These are phyloP conservation scores for Rhodomyrtus tomentosa DNA, from an alignment of 345 rosid species.

Conservation along the genomic window DNA sequence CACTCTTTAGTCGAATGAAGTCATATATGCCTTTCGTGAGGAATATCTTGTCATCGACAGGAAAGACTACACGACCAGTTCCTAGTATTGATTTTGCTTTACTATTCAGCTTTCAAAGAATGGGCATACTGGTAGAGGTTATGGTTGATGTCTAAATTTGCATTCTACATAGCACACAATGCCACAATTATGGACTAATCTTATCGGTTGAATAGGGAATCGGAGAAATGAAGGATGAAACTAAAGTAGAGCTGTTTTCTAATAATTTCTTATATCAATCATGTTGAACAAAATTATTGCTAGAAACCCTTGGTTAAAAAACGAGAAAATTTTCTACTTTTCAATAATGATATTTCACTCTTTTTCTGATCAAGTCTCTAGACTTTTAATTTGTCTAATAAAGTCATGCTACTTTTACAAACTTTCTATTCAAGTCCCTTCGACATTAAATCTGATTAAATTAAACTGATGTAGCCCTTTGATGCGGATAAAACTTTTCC, in stretches of 20 bases:
- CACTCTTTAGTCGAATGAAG: not conserved
- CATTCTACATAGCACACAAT: not conserved
- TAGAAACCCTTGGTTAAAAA: not conserved
- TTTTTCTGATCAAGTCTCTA: not conserved
- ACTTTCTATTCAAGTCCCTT: not conserved
- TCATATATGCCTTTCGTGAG: not conserved
- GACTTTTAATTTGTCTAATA: not conserved
- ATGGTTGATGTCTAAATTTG: not conserved
- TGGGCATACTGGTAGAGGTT: not conserved
- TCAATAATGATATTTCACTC: not conserved
- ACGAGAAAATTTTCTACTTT: not conserved
- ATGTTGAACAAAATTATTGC: not conserved
- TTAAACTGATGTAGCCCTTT: not conserved
- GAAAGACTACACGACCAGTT: not conserved
- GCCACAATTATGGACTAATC: not conserved
- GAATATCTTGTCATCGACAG: not conserved
- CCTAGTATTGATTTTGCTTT: not conserved
- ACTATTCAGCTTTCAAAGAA: not conserved
- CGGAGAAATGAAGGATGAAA: not conserved
- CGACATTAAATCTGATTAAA: not conserved
- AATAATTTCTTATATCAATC: not conserved
- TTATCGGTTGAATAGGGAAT: not conserved
- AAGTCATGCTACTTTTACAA: not conserved
- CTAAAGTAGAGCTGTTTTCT: not conserved
- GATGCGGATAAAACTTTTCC: not conserved